Base-by-base conservation (phyloP, 75 land plant species). In the Gnetum montanum region DNA sequence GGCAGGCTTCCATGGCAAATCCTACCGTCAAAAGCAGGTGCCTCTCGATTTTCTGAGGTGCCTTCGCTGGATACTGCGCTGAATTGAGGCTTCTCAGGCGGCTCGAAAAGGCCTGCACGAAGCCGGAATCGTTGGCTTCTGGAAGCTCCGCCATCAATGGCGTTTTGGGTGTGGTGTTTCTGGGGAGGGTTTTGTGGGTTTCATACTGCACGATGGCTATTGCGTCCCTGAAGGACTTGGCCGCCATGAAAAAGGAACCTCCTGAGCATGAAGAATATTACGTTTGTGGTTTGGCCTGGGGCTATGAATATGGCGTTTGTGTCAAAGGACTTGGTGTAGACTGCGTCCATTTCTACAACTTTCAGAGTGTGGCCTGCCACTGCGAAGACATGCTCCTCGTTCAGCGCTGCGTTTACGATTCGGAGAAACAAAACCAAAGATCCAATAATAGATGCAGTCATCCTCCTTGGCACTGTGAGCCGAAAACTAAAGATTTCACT, bases 261-360 rank as follows among this genome's bases (percentile, higher is more conserved):
- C 69, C 75, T 3, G 20, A 62, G 15, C 52, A 57, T 6, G 62
- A 64, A 4, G 31, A 54, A 50, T 70, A 73, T 3, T 70, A 51
- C 71, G 25, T 51, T 73, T 15, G 76, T 68, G 49, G 76, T 73
- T 38, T 81, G 84, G 16, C 84, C 84, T 0, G 84, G 80, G 6
- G 76, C 62, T 28, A 81, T 61, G 25, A 46, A 0, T 8, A 46
- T 46, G 48, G 48, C 23, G 23, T 41, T 46, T 23, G 48, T 46
- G 0, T 13, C 8, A 10, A 46, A 3, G 16, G 25, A 25, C 10
- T 46, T 46, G 48, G 48, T 46, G 23, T 46, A 46, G n/a, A 53
- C 64, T 4, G 75, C 84, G 51, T 85, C 85, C 4, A 68, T 46
- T 34, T 85, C 85, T n/a, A 85, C 78, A 23, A 85, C 78, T 0